A percentile compares a stretch with the other conserved stretches of the same genome.
phyloP scores from a whole-genome alignment of 2,329 filamentous ascomycete species.

The Ophiocordyceps sinensis region DNA sequence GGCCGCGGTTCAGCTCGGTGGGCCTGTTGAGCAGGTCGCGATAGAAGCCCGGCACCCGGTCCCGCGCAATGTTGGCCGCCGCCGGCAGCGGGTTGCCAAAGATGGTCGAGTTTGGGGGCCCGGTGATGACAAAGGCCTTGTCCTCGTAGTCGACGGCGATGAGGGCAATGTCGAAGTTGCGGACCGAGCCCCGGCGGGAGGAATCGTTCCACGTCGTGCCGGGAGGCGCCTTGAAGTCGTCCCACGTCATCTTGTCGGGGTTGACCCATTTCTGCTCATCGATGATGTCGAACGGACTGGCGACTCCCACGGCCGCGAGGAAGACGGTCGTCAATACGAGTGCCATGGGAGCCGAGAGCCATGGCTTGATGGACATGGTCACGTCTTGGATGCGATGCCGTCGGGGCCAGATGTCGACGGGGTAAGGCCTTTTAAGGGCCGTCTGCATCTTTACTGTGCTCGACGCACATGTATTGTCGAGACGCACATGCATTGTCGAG shows the following conservation, averaged over 20 bases:
- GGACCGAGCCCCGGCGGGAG: slow-evolving; percentile 23
- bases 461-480: too few species aligned
- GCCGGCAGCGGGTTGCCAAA: slow-evolving; percentile 34
- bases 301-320: slow-evolving; percentile 2
- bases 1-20: slow-evolving; percentile 31
- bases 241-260: slow-evolving; percentile 39
- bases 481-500: too few species aligned
- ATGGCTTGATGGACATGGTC: not conserved
- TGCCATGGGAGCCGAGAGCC: not conserved
- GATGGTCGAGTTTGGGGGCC: slow-evolving; percentile 27
- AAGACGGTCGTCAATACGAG: not conserved
- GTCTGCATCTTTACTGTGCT: too few species aligned
- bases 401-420: not conserved
- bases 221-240: slow-evolving; percentile 30
- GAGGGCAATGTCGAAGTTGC: slow-evolving; percentile 42
- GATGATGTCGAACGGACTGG: slow-evolving; percentile 31
- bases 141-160: slow-evolving; percentile 37
- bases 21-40: slow-evolving; percentile 35
- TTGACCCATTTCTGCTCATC: slow-evolving; percentile 39
- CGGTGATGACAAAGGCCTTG: slow-evolving; percentile 31
- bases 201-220: slow-evolving; percentile 33
- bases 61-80: slow-evolving; percentile 24
- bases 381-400: not conserved
- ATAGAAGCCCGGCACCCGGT: slow-evolving; percentile 34
- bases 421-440: not conserved